These are phyloP conservation scores for Leucocoprinus birnbaumii DNA, from an alignment of 768 basidiomycete species.

Conservation along the genomic window DNA sequence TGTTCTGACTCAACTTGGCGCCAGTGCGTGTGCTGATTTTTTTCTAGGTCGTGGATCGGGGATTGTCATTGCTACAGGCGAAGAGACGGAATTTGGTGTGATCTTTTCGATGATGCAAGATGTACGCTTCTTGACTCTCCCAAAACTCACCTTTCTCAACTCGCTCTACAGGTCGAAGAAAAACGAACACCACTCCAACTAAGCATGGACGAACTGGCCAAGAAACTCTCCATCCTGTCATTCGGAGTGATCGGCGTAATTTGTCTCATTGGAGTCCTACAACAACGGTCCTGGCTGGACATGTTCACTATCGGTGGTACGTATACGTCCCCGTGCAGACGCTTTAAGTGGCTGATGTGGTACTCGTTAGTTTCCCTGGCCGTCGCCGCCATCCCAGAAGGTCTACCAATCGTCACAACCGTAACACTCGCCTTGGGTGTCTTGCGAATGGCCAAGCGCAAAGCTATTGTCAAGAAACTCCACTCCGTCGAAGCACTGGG, in stretches of 20 bases:
- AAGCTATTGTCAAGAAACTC: slow-evolving; percentile 95
- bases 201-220: slow-evolving; percentile 95
- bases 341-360: not conserved
- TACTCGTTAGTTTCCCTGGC: slow-evolving; percentile 78
- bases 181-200: slow-evolving; percentile 89
- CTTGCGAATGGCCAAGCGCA: slow-evolving; percentile 88
- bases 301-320: slow-evolving; percentile 99
- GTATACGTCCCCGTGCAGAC: slow-evolving; percentile 18
- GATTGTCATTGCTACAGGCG: slow-evolving; percentile 84
- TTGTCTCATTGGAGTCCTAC: slow-evolving; percentile 84
- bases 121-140: slow-evolving; percentile 34
- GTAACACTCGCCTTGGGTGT: slow-evolving; percentile 96
- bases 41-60: slow-evolving; percentile 73
- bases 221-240: slow-evolving; percentile 84
- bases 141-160: slow-evolving; percentile 19
- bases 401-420: slow-evolving; percentile 94
- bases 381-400: slow-evolving; percentile 98
- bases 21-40: too few relatives aligned
- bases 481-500: slow-evolving; percentile 94
- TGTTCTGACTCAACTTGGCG: too few relatives aligned
- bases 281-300: slow-evolving; percentile 86
- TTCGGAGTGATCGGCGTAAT: slow-evolving; percentile 96
- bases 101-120: slow-evolving; percentile 99
- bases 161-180: slow-evolving; percentile 57
- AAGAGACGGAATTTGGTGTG: slow-evolving; percentile 90